These are phyloP conservation scores for Arthromyces matolae DNA, from an alignment of 768 basidiomycete genomes.

Conservation along the genomic window DNA sequence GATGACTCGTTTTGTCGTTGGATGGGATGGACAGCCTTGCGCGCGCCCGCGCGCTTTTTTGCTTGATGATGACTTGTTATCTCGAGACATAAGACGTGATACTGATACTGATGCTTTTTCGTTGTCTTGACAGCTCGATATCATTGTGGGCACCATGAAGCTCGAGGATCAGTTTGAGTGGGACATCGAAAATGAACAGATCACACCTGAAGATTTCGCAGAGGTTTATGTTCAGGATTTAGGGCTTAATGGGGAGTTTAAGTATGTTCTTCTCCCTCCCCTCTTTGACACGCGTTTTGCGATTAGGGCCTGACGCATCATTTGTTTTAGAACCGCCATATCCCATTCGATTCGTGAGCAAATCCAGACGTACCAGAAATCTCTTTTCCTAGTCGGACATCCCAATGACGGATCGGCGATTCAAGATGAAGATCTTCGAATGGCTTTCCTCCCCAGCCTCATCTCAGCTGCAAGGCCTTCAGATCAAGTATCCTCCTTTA, in stretches of 20 bases:
- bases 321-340: conserved; percentile 89
- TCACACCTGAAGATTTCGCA: conserved; percentile 91
- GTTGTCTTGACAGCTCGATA: conserved; percentile 67
- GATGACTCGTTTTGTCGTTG: neutral
- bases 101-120: conserved; percentile 5
- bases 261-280: conserved; percentile 43
- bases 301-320: neutral
- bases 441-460: conserved; percentile 84
- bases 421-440: conserved; percentile 87
- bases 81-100: neutral
- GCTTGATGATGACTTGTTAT: neutral
- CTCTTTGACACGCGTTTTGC: neutral
- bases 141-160: conserved; percentile 89
- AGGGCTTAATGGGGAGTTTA: conserved; percentile 90
- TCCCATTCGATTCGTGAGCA: conserved; percentile 96
- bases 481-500: conserved; percentile 77
- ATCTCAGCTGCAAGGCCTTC: conserved; percentile 65
- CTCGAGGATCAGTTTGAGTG: conserved; percentile 97
- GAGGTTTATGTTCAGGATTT: conserved; percentile 82
- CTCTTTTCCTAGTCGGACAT: conserved; percentile 86
- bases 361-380: conserved; percentile 87
- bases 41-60: too few species aligned
- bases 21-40: neutral
- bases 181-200: conserved; percentile 80
- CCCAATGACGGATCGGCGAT: conserved; percentile 74